Evolutionary conservation across 1,139 yeast genomes (phyloP), one percentile per base, ranked within the genome.

Genomic region (Geotrichum reessii): DNA sequence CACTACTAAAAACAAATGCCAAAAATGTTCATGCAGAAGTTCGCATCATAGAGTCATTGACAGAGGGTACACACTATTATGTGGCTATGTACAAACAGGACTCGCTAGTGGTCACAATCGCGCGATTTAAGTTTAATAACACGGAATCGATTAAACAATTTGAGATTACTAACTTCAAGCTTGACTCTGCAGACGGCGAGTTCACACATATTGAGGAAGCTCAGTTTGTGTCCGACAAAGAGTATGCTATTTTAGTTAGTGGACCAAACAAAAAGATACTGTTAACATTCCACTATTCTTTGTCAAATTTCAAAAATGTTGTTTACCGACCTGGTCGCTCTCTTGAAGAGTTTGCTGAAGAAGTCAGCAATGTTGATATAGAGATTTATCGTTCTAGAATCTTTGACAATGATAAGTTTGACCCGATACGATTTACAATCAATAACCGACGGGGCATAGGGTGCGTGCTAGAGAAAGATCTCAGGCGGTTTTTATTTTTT

Each of bases 381-480:
- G 53, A 49, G 31, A 44, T 55, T 17, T 25, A 17, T 19, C 46
- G 51, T 14, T 49, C 57, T 5, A 27, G 57, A n/a, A 14, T 40
- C 44, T 49, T 57, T 49, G 51, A 42, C 14, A 47, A 47, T 4
- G 63, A 58, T 22, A n/a, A 19, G 44, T 64, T 61, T 49, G 48
- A 56, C 25, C 64, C 67, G 12, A 47, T 49, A 37, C 54, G 55
- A 3, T 47, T 66, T 27, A 58, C 67, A 1, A 57, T 67, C 37
- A 67, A 65, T 42, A 54, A 48, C 17, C 62, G 60, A 3, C 58
- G 66, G 27, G 52, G 64, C 17, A 58, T 68, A 5, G 70, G 67
- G 7, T 63, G 66, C 47, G 47, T 67, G 31, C 55, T 68, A 6
- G 61, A 58, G 50, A 44, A 58, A 12, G 66, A 65, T 48, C 47